These are phyloP conservation scores for Solanum paucissectum DNA, from an alignment of 257 asterid species.

Conservation along the genomic window DNA sequence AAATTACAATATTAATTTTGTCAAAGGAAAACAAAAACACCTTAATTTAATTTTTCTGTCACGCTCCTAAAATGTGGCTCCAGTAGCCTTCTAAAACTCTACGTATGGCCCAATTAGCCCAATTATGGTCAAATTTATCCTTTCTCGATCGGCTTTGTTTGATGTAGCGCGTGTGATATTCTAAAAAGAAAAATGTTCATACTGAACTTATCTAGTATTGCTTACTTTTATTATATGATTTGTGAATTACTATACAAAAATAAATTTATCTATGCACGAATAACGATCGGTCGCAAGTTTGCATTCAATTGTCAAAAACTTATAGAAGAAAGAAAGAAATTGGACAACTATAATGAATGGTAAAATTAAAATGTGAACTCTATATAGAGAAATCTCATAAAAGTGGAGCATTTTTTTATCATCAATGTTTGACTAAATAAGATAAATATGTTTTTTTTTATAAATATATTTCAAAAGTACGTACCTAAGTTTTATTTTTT, in stretches of 20 bases:
- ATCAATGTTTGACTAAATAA: neutral
- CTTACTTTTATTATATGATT: neutral
- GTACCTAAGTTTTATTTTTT: neutral
- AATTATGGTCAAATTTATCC: neutral
- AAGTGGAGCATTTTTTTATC: neutral
- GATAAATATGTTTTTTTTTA: neutral
- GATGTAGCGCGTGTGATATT: accelerated
- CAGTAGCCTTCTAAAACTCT: neutral
- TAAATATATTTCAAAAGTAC: neutral
- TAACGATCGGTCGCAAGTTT: neutral
- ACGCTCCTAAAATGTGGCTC: too few species aligned
- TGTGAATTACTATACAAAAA: neutral
- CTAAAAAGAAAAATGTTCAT: neutral
- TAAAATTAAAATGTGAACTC: neutral
- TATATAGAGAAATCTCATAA: neutral
- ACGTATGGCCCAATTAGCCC: neutral
- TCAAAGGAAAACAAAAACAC: neutral
- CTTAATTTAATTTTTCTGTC: neutral
- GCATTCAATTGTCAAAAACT: neutral
- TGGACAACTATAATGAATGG: neutral
- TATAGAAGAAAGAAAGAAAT: neutral
- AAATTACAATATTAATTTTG: neutral
- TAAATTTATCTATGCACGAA: neutral
- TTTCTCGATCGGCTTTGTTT: neutral
- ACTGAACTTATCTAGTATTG: accelerated